Conservation (phyloP, 805 yeast genomes). For the Saccharomyces paradoxus region DNA sequence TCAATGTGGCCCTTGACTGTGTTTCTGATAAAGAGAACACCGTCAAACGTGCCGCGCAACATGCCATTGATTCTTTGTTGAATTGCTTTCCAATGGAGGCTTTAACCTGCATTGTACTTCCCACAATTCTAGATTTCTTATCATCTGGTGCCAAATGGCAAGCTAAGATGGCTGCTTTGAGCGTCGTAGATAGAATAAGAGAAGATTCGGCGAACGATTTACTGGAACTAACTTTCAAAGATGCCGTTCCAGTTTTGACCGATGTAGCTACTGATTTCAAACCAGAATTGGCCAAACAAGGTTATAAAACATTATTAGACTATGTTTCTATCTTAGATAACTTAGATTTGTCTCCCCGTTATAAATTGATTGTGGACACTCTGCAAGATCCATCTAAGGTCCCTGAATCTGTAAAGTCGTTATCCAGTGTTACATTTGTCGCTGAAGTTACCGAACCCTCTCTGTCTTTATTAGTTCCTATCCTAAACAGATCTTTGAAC, state of each 20-base stretch:
- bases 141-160: constrained; percentile 88
- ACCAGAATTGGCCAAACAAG: constrained; percentile 88
- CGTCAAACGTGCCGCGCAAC: constrained; percentile 79
- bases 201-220: constrained; percentile 80
- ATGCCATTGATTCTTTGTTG: constrained; percentile 61
- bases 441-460: constrained; percentile 98
- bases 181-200: constrained; percentile 60
- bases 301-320: constrained; percentile 57
- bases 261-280: constrained; percentile 91
- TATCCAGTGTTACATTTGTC: constrained; percentile 91
- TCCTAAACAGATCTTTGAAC: constrained; percentile 79
- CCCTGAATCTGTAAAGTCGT: constrained; percentile 77
- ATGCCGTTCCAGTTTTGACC: constrained; percentile 74
- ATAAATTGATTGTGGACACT: constrained; percentile 76
- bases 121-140: constrained; percentile 54
- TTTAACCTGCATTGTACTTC: constrained; percentile 59
- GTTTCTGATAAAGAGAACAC: constrained; percentile 81
- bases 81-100: constrained; percentile 72
- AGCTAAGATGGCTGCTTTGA: constrained; percentile 73
- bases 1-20: constrained; percentile 59
- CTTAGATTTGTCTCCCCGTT: constrained; percentile 82
- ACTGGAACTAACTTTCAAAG: constrained; percentile 71
- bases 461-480: constrained; percentile 81
- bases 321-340: constrained; percentile 83
- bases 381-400: constrained; percentile 85